Percentiles rank a stretch among this genome's conserved stretches.
phyloP scores from a whole-genome alignment of 1,284 basidiomycete species.

The Cystobasidium pallidum region DNA sequence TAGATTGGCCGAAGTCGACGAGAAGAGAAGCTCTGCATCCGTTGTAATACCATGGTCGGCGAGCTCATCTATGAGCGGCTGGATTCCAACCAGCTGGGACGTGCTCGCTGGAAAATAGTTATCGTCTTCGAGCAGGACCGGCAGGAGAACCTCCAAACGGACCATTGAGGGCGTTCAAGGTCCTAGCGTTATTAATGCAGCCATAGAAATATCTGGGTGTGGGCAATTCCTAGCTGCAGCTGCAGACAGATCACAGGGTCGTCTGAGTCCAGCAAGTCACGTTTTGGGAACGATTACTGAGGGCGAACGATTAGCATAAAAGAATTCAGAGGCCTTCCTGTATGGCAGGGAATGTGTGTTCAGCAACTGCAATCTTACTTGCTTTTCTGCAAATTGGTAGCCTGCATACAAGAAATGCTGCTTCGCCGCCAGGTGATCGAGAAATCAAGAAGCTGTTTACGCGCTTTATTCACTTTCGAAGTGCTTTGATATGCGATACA shows the following conservation, averaged over 20 bases:
- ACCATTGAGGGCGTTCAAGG: constrained; percentile 5
- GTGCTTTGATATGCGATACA: too few species aligned
- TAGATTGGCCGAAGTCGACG: neutral
- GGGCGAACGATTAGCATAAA: too few species aligned
- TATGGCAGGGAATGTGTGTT: too few species aligned
- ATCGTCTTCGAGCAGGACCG: constrained; percentile 14
- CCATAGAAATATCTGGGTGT: neutral
- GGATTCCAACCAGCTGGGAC: neutral
- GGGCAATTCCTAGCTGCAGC: neutral
- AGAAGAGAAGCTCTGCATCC: constrained; percentile 26
- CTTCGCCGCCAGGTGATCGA: neutral
- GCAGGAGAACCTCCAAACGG: constrained; percentile 14
- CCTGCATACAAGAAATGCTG: neutral
- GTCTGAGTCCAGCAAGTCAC: too few species aligned
- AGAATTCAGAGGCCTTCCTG: too few species aligned
- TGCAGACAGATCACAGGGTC: too few species aligned
- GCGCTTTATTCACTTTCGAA: neutral
- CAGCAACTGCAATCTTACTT: too few species aligned
- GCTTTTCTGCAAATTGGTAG: too few species aligned
- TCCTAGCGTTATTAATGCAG: neutral
- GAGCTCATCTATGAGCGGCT: constrained; percentile 18
- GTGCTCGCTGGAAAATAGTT: neutral
- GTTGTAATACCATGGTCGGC: constrained; percentile 9
- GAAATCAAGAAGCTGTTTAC: neutral
- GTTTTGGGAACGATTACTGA: too few species aligned